A percentile compares a stretch with the other conserved stretches of the same genome.
Evolutionary conservation across 208 protist genomes (phyloP).

Genomic region (Trypanosoma scelopori): DNA sequence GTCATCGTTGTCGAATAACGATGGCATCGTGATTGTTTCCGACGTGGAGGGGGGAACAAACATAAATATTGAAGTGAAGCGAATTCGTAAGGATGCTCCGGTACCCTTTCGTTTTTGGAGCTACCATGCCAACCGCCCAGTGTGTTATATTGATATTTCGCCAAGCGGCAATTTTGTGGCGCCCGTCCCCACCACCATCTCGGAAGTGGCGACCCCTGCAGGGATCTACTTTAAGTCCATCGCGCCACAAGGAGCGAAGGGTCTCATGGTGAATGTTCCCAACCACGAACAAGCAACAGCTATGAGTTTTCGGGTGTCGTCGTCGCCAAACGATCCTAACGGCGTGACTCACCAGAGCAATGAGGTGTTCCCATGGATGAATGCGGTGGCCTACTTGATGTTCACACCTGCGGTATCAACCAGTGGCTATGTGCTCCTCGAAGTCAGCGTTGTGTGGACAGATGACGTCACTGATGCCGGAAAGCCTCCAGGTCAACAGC

Average conservation of each 20-base stretch:
- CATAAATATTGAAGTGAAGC: slow-evolving; percentile 60
- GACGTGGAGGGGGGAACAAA: slow-evolving; percentile 47
- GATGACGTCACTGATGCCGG: background rate
- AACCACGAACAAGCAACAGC: background rate
- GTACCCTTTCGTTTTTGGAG: slow-evolving; percentile 81
- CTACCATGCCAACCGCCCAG: slow-evolving; percentile 66
- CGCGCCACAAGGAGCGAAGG: slow-evolving; percentile 33
- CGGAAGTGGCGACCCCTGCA: slow-evolving; percentile 9
- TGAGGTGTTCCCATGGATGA: slow-evolving; percentile 24
- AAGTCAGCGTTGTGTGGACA: slow-evolving; percentile 23
- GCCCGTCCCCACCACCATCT: slow-evolving; percentile 37
- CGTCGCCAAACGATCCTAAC: background rate
- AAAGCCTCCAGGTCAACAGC: background rate
- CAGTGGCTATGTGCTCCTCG: background rate
- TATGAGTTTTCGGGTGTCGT: slow-evolving; percentile 15
- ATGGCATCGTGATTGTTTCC: slow-evolving; percentile 55
- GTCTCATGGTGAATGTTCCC: slow-evolving; percentile 22
- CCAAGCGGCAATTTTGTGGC: slow-evolving; percentile 50
- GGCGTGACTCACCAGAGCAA: slow-evolving; percentile 9
- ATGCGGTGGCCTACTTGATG: slow-evolving; percentile 17
- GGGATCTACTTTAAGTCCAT: slow-evolving; percentile 63
- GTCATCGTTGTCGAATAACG: slow-evolving; percentile 40
- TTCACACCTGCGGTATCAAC: slow-evolving; percentile 13
- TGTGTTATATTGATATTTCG: slow-evolving; percentile 62
- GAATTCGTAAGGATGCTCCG: slow-evolving; percentile 47